These are phyloP conservation scores for Fusarium subglutinans DNA, from an alignment of 2,329 filamentous ascomycete genomes.

Conservation along the genomic window DNA sequence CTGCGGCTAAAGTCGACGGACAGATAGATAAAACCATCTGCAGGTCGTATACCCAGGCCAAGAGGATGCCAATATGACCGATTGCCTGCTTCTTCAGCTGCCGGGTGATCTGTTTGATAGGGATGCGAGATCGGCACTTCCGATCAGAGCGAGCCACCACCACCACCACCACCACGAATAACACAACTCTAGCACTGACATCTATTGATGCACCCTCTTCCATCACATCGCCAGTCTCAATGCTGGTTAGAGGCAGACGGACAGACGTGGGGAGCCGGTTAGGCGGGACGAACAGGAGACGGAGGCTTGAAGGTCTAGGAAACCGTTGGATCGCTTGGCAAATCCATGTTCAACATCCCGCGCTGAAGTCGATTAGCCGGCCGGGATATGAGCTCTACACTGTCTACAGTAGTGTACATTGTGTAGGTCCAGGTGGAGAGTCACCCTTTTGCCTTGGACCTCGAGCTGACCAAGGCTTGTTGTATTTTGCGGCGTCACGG, in stretches of 20 bases:
- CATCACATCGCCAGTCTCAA: conserved; percentile 5
- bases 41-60: background rate
- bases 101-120: conserved; percentile 15
- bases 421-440: conserved; percentile 2
- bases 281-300: conserved; percentile 22
- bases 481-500: background rate
- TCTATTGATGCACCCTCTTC: conserved; percentile 6
- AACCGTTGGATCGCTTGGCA: conserved; percentile 8
- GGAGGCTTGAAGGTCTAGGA: background rate
- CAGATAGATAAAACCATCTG: background rate
- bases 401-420: background rate
- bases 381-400: background rate
- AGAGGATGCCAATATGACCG: conserved; percentile 6
- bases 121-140: conserved; percentile 36
- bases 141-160: conserved; percentile 11
- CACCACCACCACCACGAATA: background rate
- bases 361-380: conserved; percentile 15
- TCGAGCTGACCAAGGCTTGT: conserved; percentile 11
- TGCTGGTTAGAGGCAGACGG: background rate
- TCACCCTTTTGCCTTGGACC: background rate
- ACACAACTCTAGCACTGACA: background rate
- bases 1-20: background rate
- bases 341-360: conserved; percentile 23
- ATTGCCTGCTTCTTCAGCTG: conserved; percentile 16
- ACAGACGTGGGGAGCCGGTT: conserved; percentile 16